These are phyloP conservation scores for Chalara sp. DNA, from an alignment of 2,329 filamentous ascomycete species.

Conservation along the genomic window DNA sequence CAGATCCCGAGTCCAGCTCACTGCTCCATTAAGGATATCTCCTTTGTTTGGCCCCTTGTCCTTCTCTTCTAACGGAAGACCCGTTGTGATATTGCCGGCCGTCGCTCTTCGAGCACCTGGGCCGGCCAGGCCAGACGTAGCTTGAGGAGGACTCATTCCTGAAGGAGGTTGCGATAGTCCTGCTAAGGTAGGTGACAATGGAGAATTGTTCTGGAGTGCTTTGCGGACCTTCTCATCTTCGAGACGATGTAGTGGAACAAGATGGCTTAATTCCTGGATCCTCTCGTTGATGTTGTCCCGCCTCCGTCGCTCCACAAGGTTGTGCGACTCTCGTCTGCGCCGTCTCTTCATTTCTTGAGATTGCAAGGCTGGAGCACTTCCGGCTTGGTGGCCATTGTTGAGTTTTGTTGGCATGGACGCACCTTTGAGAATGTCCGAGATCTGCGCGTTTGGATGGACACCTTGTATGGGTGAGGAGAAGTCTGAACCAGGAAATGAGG, in stretches of 20 bases:
- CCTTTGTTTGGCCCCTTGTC: slow-evolving; percentile 99
- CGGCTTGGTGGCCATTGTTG: slow-evolving; percentile 31
- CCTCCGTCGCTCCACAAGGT: slow-evolving; percentile 87
- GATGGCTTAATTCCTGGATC: slow-evolving; percentile 90
- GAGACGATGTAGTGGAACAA: slow-evolving; percentile 85
- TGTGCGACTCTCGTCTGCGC: slow-evolving; percentile 87
- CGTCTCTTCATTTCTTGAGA: slow-evolving; percentile 92
- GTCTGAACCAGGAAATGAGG: slow-evolving; percentile 82
- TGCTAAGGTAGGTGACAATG: slow-evolving; percentile 75
- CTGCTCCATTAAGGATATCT: slow-evolving; percentile 93
- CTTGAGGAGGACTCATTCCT: slow-evolving; percentile 61
- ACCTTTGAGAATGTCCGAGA: slow-evolving; percentile 76
- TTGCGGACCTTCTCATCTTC: slow-evolving; percentile 98
- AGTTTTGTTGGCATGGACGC: slow-evolving; percentile 90
- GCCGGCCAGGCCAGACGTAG: slow-evolving; percentile 82
- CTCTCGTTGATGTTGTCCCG: slow-evolving; percentile 98
- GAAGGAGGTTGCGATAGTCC: slow-evolving; percentile 46
- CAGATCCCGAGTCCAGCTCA: slow-evolving; percentile 93
- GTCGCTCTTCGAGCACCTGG: slow-evolving; percentile 74
- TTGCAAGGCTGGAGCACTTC: slow-evolving; percentile 41
- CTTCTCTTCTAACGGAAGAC: slow-evolving; percentile 89
- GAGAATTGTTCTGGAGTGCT: slow-evolving; percentile 85
- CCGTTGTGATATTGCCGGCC: slow-evolving; percentile 81
- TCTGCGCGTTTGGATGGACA: slow-evolving; percentile 62
- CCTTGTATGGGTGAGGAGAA: slow-evolving; percentile 75